Percentiles rank a stretch among this genome's conserved stretches.
Conservation (phyloP, 192 early-diverging fungal species). For the Gamsiella multidivaricata region DNA sequence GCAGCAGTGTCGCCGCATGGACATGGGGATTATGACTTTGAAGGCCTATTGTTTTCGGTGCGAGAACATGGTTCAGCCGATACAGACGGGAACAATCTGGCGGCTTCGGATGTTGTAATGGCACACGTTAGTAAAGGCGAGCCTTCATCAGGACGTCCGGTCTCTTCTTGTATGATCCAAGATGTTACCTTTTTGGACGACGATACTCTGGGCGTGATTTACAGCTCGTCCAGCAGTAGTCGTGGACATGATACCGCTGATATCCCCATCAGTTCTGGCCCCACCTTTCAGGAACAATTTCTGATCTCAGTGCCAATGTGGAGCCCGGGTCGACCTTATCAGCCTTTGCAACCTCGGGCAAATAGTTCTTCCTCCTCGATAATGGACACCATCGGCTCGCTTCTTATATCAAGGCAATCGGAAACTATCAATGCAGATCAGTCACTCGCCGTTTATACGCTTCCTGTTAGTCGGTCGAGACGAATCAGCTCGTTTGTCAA, state of each 20-base stretch:
- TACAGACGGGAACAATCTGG: neutral
- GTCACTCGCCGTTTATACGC: neutral
- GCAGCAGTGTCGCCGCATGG: neutral
- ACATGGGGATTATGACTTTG: neutral
- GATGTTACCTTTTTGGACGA: constrained; percentile 24
- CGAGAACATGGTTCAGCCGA: constrained; percentile 8
- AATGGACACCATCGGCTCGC: neutral
- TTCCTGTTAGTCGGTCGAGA: neutral
- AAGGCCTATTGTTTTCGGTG: constrained; percentile 8
- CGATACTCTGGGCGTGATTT: constrained; percentile 7
- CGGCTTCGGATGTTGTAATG: no score
- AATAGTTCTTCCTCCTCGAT: neutral
- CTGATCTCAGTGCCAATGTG: constrained; percentile 11
- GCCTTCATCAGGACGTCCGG: neutral
- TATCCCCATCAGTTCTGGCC: no score
- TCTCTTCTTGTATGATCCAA: constrained; percentile 4
- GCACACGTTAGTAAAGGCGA: neutral
- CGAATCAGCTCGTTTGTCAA: neutral
- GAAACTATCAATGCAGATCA: neutral
- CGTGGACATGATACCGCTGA: neutral
- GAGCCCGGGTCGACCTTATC: constrained; percentile 11
- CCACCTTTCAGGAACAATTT: constrained; percentile 12
- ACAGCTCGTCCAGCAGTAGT: neutral
- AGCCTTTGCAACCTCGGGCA: neutral
- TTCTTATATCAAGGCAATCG: neutral